Base-by-base conservation (phyloP, 352 stramenopile genomes). In the Pythium oligandrum region DNA sequence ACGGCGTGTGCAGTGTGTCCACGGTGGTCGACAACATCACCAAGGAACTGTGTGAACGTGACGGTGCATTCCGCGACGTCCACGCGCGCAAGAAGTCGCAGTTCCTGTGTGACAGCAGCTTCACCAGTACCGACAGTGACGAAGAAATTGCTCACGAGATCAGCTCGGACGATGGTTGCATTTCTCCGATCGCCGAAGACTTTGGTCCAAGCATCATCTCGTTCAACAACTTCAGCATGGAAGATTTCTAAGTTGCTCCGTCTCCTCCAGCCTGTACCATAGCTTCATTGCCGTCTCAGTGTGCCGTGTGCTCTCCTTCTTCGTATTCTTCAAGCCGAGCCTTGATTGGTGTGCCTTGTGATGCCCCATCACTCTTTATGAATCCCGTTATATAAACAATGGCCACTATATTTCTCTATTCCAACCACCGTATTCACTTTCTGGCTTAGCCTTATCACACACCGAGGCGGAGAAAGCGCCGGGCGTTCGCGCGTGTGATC, bases 51-150 rank as follows among this genome's bases (percentile, higher is more conserved):
- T 52, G 62, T 6, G 68, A 78, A n/a, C 62, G 74, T 33, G 76
- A 87, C 60, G 54, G 75, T n/a, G 85, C 73, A 33, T 88, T 92
- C 56, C 64, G 77, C 47, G 65, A 65, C 33, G 76, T 83, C n/a
- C 78, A 78, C 64, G 65, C 82, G 61, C 73, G 63, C 51, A 85
- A 70, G 36, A 82, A 83, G 57, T 59, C 62, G 31, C 34, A 62
- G 39, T 46, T 66, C 33, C 68, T 52, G 36, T 77, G 66, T 11
- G 70, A 66, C 56, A 81, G 68, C 63, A 83, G 70, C 49, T 71
- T 70, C 32, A 66, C 68, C 2, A 82, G 78, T 39, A 91, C 81
- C 9, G 81, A 91, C 70, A 89, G 81, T 55, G 81, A 91, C 59
- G 76, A 73, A 34, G 80, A 87, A 59, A 82, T 78, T 42, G 54